These are phyloP conservation scores for Populus hybrid DNA, from an alignment of 441 rosid species.

Conservation along the genomic window DNA sequence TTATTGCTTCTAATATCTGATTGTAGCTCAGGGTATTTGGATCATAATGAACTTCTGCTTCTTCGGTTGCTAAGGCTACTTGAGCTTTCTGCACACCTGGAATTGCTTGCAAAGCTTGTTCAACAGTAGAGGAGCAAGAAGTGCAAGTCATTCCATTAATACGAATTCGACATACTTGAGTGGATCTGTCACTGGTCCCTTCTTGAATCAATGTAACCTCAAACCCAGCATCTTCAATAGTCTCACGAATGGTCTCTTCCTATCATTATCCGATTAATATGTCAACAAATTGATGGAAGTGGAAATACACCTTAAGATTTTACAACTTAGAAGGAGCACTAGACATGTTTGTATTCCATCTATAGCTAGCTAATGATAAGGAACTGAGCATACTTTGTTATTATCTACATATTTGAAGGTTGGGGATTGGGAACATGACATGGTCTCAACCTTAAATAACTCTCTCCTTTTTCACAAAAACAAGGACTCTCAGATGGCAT, in stretches of 20 bases:
- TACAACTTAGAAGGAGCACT: neutral
- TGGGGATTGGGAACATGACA: neutral
- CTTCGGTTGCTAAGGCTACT: conserved; percentile 87
- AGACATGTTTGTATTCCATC: neutral
- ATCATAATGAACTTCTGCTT: conserved; percentile 73
- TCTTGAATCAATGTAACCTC: conserved; percentile 54
- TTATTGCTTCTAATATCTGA: conserved; percentile 45
- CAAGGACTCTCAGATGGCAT: neutral
- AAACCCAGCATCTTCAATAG: conserved; percentile 80
- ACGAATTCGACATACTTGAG: conserved; percentile 62
- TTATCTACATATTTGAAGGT: neutral
- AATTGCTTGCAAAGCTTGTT: conserved; percentile 56
- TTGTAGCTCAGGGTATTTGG: conserved; percentile 38
- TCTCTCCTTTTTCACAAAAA: neutral
- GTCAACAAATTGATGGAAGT: no score
- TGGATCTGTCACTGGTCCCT: conserved; percentile 46
- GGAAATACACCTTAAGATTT: neutral
- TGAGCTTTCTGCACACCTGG: conserved; percentile 66
- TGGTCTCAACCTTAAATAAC: neutral
- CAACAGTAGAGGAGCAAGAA: conserved; percentile 72
- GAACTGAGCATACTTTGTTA: neutral
- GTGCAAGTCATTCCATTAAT: conserved; percentile 89
- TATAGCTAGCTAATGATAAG: neutral
- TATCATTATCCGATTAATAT: neutral
- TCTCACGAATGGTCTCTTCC: conserved; percentile 73